Percentiles rank a stretch among this genome's conserved stretches.
Conservation (phyloP, 2,329 filamentous ascomycete species). For the Apiospora saccharicola region DNA sequence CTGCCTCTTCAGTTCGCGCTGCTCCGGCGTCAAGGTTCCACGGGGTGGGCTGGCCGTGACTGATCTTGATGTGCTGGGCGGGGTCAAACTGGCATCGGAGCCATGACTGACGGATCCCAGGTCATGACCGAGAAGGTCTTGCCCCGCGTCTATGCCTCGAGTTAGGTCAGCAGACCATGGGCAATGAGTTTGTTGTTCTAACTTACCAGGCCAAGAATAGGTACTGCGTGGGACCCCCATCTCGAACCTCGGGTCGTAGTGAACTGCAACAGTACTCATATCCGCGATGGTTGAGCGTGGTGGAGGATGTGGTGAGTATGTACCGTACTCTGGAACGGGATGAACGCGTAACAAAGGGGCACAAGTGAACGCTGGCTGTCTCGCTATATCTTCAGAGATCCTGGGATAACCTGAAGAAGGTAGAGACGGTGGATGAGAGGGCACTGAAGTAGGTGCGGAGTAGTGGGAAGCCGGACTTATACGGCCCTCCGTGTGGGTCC, state of each 20-base stretch:
- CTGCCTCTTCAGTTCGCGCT: constrained; percentile 68
- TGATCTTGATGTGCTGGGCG: constrained; percentile 58
- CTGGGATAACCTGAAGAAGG: constrained; percentile 2
- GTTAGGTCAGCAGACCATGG: neutral
- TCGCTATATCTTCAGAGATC: constrained; percentile 32
- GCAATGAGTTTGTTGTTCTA: constrained; percentile 30
- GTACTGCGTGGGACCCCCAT: constrained; percentile 58
- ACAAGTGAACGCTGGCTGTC: constrained; percentile 32
- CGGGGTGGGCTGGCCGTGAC: constrained; percentile 66
- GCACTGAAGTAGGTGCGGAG: constrained; percentile 8
- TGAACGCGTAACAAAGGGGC: constrained; percentile 45
- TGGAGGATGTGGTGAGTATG: constrained; percentile 32
- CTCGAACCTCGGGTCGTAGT: constrained; percentile 58
- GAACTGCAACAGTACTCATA: constrained; percentile 58
- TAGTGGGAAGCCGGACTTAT: constrained; percentile 35
- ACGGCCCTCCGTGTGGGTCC: constrained; percentile 37
- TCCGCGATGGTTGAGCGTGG: constrained; percentile 35
- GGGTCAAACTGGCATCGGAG: constrained; percentile 60
- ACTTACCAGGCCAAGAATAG: constrained; percentile 59
- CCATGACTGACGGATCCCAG: constrained; percentile 53
- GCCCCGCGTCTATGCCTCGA: constrained; percentile 45
- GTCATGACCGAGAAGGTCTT: constrained; percentile 52
- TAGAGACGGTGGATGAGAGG: constrained; percentile 1
- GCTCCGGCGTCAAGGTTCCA: constrained; percentile 62
- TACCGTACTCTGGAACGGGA: constrained; percentile 40